Conservation (phyloP, 1,139 yeast genomes). For the Pneumocystis murina region DNA sequence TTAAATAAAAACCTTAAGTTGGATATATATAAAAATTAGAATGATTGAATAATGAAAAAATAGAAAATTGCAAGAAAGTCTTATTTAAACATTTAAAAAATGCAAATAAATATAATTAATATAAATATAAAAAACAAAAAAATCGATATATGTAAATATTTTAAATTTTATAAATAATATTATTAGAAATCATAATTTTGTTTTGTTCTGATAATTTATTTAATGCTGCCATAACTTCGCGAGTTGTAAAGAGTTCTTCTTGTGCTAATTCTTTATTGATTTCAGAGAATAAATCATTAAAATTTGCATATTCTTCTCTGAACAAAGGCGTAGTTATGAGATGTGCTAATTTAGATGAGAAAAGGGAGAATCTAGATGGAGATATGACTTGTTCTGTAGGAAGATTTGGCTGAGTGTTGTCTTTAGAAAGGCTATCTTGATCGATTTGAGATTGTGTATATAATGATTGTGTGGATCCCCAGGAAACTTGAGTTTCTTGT, state of each 20-base stretch:
- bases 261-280: slow-evolving; percentile 24
- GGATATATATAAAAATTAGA: background rate
- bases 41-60: background rate
- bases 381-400: slow-evolving; percentile 20
- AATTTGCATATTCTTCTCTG: slow-evolving; percentile 20
- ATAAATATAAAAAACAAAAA: background rate
- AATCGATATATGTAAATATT: background rate
- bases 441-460: background rate
- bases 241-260: slow-evolving; percentile 24
- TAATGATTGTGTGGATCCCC: slow-evolving; percentile 8
- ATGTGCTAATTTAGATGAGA: slow-evolving; percentile 23
- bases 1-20: background rate
- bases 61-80: background rate
- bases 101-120: background rate
- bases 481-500: slow-evolving; percentile 9
- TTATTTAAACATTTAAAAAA: background rate
- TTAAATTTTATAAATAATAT: slow-evolving; percentile 15
- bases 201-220: slow-evolving; percentile 24
- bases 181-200: slow-evolving; percentile 22
- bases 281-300: slow-evolving; percentile 20
- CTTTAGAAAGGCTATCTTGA: background rate
- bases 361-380: slow-evolving; percentile 20
- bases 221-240: slow-evolving; percentile 27
- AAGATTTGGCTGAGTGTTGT: background rate
- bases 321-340: slow-evolving; percentile 22